Percentiles rank a stretch among this genome's conserved stretches.
phyloP scores from a whole-genome alignment of 2,329 filamentous ascomycete species.

The Diaporthe nobilis region DNA sequence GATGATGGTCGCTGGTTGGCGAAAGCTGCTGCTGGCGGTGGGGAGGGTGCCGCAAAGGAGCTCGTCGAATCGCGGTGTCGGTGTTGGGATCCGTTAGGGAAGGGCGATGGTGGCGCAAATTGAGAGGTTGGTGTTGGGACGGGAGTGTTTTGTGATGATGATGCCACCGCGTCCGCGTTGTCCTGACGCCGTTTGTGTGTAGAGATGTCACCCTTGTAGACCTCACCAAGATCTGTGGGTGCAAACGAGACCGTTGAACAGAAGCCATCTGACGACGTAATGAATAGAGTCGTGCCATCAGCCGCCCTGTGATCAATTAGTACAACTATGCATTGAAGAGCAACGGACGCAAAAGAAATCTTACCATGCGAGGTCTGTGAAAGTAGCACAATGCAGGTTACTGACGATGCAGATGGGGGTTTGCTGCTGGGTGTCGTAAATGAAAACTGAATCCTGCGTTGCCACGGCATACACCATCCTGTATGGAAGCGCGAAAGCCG shows the following conservation, averaged over 20 bases:
- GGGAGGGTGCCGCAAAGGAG: conserved; percentile 71
- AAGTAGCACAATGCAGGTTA: conserved; percentile 97
- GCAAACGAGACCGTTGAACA: conserved; percentile 92
- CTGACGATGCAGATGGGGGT: conserved; percentile 95
- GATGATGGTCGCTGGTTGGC: conserved; percentile 79
- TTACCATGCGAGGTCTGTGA: conserved; percentile 96
- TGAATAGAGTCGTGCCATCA: conserved; percentile 75
- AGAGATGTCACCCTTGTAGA: conserved; percentile 79
- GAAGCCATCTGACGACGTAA: conserved; percentile 98
- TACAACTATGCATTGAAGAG: conserved; percentile 39
- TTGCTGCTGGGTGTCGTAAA: conserved; percentile 98
- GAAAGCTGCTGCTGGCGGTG: conserved; percentile 70
- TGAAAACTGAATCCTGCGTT: conserved; percentile 92
- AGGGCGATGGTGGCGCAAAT: conserved; percentile 74
- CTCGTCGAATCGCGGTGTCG: conserved; percentile 71
- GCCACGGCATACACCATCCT: conserved; percentile 97
- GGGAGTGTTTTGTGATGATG: conserved; percentile 76
- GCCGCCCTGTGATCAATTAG: conserved; percentile 58
- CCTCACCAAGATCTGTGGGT: conserved; percentile 85
- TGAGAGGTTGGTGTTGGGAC: conserved; percentile 78
- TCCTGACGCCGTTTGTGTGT: conserved; percentile 59
- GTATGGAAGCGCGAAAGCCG: conserved; percentile 89
- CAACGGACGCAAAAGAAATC: conserved; percentile 48
- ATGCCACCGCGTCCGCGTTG: conserved; percentile 54
- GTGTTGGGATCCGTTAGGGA: conserved; percentile 61